Base-by-base conservation (phyloP, 805 yeast genomes). In the Yarrowia porcina region DNA sequence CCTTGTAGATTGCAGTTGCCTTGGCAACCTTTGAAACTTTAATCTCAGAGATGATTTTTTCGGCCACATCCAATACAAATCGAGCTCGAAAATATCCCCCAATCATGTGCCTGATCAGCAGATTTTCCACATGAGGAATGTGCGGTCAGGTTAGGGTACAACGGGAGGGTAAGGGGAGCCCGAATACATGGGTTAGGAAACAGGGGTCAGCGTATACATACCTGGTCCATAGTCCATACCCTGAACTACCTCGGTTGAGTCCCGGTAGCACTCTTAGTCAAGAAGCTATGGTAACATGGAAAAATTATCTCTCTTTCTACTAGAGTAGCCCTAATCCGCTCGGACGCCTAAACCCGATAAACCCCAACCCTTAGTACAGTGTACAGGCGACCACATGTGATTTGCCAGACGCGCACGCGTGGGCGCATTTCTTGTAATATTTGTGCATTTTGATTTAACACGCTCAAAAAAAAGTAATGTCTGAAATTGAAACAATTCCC, bases 51-150 rank as follows among this genome's bases (percentile, higher is more conserved):
- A 8, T 5, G 28, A 5, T 25, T 25, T 8, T 25, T 25, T 25
- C 28, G 28, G 28, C 28, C 28, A 25, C 28, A 25, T 25, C 4
- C 28, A 25, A 25, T 4, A 25, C 28, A 25, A 25, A 25, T 25
- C 8, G 4, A 8, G 28, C 4, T 25, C 28, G 28, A 25, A 25
- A 25, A 25, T 25, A 8, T 4, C 15, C 2, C 9, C 47, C 8
- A 42, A 42, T 42, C 47, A 42, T 42, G 47, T 42, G 47, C 47
- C 47, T 42, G 47, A 42, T 42, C 47, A 25, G 47, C 47, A 25
- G 30, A 42, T 42, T 32, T 4, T 18, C 47, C n/a, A 42, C 47
- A 25, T 25, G 32, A 42, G 47, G 47, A 42, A 42, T 42, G 47
- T 42, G n/a, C 32, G 18, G 28, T 2, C 11, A 10, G 47, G 47